Evolutionary conservation across 2,329 filamentous ascomycete genomes (phyloP), one percentile per base, ranked within the genome.

Genomic region (Curvularia sp.): DNA sequence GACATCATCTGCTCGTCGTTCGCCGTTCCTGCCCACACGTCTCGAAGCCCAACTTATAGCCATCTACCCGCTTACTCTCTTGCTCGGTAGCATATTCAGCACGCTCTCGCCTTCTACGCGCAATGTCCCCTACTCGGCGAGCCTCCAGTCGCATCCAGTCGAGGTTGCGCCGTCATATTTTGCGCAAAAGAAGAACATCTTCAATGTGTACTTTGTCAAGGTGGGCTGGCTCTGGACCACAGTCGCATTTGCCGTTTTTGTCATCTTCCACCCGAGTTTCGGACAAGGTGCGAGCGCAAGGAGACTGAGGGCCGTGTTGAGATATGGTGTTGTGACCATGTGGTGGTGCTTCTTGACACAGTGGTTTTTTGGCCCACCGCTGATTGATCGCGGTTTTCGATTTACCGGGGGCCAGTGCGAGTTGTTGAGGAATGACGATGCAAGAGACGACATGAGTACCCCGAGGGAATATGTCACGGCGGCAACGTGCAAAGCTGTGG

Each of bases 171-270:
- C 91, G 2, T 89, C 85, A 74, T 99, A 98, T 82, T 99, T 99
- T 76, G 94, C 95, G 46, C 89, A 89, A 69, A 99, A 99, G 79
- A 85, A 87, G 76, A 99, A 99, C 80, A 69, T 97, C 51, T 90
- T 98, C 84, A 99, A 99, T 75, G 78, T 90, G 46, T 85, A 93
- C 70, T 99, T 98, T 73, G 95, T 99, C 71, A 99, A 99, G 82
- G 83, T 91, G 53, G 94, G 94, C 60, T 99, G 95, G 95, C 85
- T 89, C 49, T 99, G 95, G 95, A 88, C 92, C 28, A 93, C 91
- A 0, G 74, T 86, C 9, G 89, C 91, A 0, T 93, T 97, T 70
- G 78, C 85, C 32, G 77, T 86, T 15, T 92, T 97, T 60, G 76
- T 91, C 6, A 76, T 88, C 41, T 88, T 87, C 23, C 90, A 96